These are phyloP conservation scores for Eurotiales sp. DNA, from an alignment of 2,329 filamentous ascomycete genomes.

Conservation along the genomic window DNA sequence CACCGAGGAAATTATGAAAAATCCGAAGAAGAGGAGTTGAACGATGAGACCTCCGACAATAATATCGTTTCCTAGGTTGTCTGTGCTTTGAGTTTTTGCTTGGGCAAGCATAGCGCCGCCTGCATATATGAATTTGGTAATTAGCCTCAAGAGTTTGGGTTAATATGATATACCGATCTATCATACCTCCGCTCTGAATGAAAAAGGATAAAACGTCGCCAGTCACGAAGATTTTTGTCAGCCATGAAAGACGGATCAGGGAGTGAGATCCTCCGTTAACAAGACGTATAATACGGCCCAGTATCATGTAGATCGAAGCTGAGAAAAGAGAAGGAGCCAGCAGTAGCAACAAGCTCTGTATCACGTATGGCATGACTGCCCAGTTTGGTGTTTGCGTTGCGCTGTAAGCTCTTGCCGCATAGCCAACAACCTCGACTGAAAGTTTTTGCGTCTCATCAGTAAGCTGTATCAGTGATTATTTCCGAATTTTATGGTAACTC, in stretches of 20 bases:
- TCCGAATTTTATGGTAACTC: conserved; percentile 17
- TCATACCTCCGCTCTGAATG: conserved; percentile 25
- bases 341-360: conserved; percentile 18
- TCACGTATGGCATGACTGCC: neutral
- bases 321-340: conserved; percentile 36
- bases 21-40: conserved; percentile 30
- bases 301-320: conserved; percentile 31
- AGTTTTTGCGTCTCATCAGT: neutral
- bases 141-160: neutral
- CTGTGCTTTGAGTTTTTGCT: neutral
- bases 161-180: neutral
- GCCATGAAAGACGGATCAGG: conserved; percentile 24
- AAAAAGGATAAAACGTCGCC: conserved; percentile 32
- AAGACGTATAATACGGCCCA: conserved; percentile 30
- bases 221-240: conserved; percentile 33
- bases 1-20: conserved; percentile 25
- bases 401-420: conserved; percentile 2
- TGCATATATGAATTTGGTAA: conserved; percentile 2
- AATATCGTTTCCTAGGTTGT: conserved; percentile 15
- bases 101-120: conserved; percentile 18
- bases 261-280: conserved; percentile 25
- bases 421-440: conserved; percentile 4
- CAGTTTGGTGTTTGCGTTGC: conserved; percentile 1
- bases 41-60: conserved; percentile 29
- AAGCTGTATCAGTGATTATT: neutral